phyloP scores from a whole-genome alignment of 2,329 filamentous ascomycete genomes.

The Fusarium udum region DNA sequence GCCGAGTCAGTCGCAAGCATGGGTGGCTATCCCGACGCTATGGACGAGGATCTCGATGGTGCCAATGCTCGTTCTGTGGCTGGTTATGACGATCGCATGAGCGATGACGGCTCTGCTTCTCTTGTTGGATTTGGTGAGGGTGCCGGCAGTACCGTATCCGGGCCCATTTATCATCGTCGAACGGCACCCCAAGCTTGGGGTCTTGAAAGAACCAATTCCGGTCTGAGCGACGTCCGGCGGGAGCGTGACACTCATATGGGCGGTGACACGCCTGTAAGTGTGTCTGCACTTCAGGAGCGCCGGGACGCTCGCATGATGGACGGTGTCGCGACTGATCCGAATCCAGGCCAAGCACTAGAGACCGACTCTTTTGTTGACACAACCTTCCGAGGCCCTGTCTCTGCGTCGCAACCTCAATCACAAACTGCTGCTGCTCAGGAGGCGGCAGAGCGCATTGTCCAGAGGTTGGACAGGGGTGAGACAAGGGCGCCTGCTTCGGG shows the following conservation, averaged over 20 bases:
- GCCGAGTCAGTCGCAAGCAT: slow-evolving; percentile 68
- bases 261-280: slow-evolving; percentile 55
- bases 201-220: slow-evolving; percentile 62
- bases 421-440: slow-evolving; percentile 52
- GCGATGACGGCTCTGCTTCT: slow-evolving; percentile 83
- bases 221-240: slow-evolving; percentile 58
- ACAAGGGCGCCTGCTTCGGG: slow-evolving; percentile 49
- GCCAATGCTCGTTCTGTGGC: slow-evolving; percentile 58
- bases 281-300: slow-evolving; percentile 60
- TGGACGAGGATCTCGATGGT: slow-evolving; percentile 64
- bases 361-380: slow-evolving; percentile 71
- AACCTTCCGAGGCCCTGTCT: slow-evolving; percentile 66
- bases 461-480: slow-evolving; percentile 64
- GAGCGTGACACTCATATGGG: slow-evolving; percentile 49
- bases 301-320: slow-evolving; percentile 73
- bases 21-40: slow-evolving; percentile 54
- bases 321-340: slow-evolving; percentile 68
- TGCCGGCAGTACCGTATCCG: slow-evolving; percentile 84
- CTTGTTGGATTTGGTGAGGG: slow-evolving; percentile 94
- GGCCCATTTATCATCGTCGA: slow-evolving; percentile 73
- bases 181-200: slow-evolving; percentile 55
- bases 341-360: slow-evolving; percentile 57
- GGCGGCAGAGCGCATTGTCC: slow-evolving; percentile 71
- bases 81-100: slow-evolving; percentile 76
- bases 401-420: slow-evolving; percentile 47